These are phyloP conservation scores for Pleurotus pulmonarius DNA, from an alignment of 768 basidiomycete species.

Conservation along the genomic window DNA sequence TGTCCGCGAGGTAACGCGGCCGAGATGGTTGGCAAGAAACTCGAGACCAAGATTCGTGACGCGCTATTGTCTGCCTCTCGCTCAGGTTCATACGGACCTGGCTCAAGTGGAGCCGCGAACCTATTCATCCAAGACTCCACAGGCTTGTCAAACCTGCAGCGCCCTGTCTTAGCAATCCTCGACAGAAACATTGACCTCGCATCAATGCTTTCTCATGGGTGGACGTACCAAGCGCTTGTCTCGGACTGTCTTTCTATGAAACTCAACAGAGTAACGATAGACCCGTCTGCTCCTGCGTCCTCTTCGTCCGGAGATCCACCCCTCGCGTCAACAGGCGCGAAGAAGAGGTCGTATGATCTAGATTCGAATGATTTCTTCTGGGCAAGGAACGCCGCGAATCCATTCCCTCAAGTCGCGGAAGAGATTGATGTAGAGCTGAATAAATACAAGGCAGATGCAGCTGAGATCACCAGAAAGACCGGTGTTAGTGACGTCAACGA, in stretches of 20 bases:
- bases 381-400: slow-evolving; percentile 92
- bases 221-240: slow-evolving; percentile 98
- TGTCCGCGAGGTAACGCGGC: slow-evolving; percentile 95
- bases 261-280: slow-evolving; percentile 87
- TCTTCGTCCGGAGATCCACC: background rate
- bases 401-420: slow-evolving; percentile 98
- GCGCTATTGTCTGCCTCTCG: slow-evolving; percentile 70
- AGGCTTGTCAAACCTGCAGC: slow-evolving; percentile 80
- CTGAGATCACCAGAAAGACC: slow-evolving; percentile 93
- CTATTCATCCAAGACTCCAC: slow-evolving; percentile 79
- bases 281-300: slow-evolving; percentile 31
- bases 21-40: slow-evolving; percentile 97
- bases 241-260: slow-evolving; percentile 98
- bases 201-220: slow-evolving; percentile 91
- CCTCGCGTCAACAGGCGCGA: slow-evolving; percentile 27
- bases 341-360: slow-evolving; percentile 86
- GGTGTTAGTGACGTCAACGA: slow-evolving; percentile 96
- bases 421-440: slow-evolving; percentile 92
- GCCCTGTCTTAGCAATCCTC: slow-evolving; percentile 94
- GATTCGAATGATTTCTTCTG: slow-evolving; percentile 99
- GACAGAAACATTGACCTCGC: slow-evolving; percentile 95
- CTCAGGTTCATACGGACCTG: slow-evolving; percentile 15
- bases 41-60: slow-evolving; percentile 90
- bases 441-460: slow-evolving; percentile 92
- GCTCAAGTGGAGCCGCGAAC: slow-evolving; percentile 32